Evolutionary conservation across 805 yeast species (phyloP).

Genomic region (Dipodascopsis uninucleata): DNA sequence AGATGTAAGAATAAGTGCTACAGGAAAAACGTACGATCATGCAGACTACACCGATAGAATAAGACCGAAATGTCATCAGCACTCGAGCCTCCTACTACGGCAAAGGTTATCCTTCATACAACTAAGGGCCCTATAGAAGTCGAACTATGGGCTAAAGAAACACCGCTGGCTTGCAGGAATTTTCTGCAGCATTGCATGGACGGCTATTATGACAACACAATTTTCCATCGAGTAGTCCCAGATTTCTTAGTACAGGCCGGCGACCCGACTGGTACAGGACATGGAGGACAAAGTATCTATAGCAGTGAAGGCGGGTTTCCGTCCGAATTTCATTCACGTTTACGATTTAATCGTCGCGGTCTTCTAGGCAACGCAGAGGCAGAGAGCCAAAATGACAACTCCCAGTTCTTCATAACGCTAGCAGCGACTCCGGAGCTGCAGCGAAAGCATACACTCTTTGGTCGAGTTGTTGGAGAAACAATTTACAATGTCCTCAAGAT

Average conservation of each 20-base stretch:
- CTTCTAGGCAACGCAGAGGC: constrained; percentile 49
- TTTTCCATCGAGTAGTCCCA: constrained; percentile 42
- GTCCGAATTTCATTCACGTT: constrained; percentile 51
- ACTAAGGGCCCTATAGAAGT: constrained; percentile 56
- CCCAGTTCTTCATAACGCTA: constrained; percentile 50
- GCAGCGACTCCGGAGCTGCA: constrained; percentile 46
- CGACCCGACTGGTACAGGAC: constrained; percentile 37
- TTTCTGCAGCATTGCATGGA: constrained; percentile 51
- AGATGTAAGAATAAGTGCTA: no score
- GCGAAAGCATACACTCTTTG: constrained; percentile 48
- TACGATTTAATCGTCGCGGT: constrained; percentile 53
- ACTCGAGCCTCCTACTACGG: constrained; percentile 55
- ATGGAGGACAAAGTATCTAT: constrained; percentile 34
- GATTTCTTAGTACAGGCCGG: constrained; percentile 42
- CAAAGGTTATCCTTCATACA: constrained; percentile 54
- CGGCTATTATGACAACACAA: constrained; percentile 42
- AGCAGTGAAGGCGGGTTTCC: constrained; percentile 29
- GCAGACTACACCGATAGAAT: no score
- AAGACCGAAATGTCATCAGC: constrained; percentile 30
- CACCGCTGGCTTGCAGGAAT: constrained; percentile 46
- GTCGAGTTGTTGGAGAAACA: constrained; percentile 55
- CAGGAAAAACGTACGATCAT: no score
- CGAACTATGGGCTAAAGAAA: constrained; percentile 68
- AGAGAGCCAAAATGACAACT: constrained; percentile 36
- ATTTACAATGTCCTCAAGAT: constrained; percentile 52